A percentile compares a stretch with the other conserved stretches of the same genome.
Evolutionary conservation across 2,329 filamentous ascomycete genomes (phyloP).

Genomic region (Trichoderma sp.): DNA sequence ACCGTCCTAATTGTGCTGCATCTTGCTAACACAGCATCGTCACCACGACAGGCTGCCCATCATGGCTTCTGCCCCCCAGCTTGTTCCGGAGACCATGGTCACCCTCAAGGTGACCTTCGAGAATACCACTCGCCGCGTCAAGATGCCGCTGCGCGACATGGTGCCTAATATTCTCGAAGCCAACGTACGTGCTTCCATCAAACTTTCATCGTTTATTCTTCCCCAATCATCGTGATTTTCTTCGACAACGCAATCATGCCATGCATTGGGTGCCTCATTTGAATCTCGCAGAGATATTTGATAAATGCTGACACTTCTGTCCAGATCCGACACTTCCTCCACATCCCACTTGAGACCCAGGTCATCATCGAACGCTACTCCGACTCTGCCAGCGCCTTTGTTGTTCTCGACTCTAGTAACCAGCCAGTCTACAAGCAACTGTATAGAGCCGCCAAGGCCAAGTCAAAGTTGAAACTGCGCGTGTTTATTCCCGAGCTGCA

Average conservation of each 20-base stretch:
- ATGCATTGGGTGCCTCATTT: no score
- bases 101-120: constrained; percentile 82
- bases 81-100: constrained; percentile 48
- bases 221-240: neutral
- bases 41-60: constrained; percentile 10
- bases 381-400: constrained; percentile 80
- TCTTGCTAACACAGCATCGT: neutral
- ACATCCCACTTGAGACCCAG: constrained; percentile 35
- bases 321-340: constrained; percentile 39
- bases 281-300: neutral
- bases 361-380: constrained; percentile 86
- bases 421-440: constrained; percentile 91
- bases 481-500: constrained; percentile 51
- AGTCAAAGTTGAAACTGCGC: constrained; percentile 91
- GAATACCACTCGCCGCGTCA: constrained; percentile 76
- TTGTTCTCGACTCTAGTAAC: constrained; percentile 76
- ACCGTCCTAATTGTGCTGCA: neutral
- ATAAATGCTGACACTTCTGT: neutral
- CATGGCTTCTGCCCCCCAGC: constrained; percentile 17
- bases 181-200: constrained; percentile 66
- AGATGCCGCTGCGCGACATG: constrained; percentile 84
- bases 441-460: constrained; percentile 93
- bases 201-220: neutral
- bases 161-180: constrained; percentile 69
- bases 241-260: neutral